Percentiles rank a stretch among this genome's conserved stretches.
These are phyloP conservation scores for Fraxinus excelsior DNA, from an alignment of 257 asterid genomes.

Conservation along the genomic window DNA sequence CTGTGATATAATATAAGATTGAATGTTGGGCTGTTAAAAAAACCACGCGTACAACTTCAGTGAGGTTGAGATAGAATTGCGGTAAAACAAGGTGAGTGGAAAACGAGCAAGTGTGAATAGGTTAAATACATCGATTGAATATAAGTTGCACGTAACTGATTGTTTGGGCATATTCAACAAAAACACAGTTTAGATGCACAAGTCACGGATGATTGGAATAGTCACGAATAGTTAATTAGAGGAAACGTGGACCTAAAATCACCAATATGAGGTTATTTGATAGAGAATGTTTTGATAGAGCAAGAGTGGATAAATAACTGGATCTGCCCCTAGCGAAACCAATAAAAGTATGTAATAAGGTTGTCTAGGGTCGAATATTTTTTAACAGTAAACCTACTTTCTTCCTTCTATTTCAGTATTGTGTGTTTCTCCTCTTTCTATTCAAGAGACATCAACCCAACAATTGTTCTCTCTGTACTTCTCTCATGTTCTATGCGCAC, in stretches of 20 bases:
- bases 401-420: background rate
- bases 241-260: background rate
- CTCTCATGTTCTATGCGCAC: background rate
- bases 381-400: background rate
- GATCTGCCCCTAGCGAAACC: background rate
- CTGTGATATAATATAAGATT: too few species aligned
- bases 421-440: background rate
- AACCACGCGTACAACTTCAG: background rate
- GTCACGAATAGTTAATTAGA: background rate
- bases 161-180: conserved; percentile 2
- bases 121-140: background rate
- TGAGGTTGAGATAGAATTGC: background rate
- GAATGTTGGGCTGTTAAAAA: background rate
- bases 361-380: background rate
- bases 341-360: background rate
- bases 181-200: background rate
- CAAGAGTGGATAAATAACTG: background rate
- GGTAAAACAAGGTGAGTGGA: background rate
- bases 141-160: background rate
- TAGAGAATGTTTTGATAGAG: background rate
- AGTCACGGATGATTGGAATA: background rate
- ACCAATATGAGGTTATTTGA: background rate
- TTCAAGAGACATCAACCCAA: background rate
- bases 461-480: background rate
- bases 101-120: background rate